Evolutionary conservation across 2,329 filamentous ascomycete genomes (phyloP), one percentile per base, ranked within the genome.

Genomic region (Verticillium alfalfae): DNA sequence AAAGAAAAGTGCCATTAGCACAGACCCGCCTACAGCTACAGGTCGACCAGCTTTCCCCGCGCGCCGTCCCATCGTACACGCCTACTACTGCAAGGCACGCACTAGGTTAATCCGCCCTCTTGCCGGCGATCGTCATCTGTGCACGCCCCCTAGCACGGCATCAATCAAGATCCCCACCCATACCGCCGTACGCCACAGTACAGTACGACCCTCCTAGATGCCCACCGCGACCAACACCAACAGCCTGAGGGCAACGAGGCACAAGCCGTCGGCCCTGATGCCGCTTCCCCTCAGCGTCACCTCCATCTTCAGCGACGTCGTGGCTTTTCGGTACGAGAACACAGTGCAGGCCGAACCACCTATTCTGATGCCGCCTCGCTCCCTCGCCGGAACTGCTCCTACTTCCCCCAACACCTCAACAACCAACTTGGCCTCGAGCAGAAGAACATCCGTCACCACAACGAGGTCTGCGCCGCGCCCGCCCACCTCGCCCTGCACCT

Each of bases 311-410:
- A 76, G 79, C 63, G 80, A 82, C 68, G 82, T 87, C 67, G 78
- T 87, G 62, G 80, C 80, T 57, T 69, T 88, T 61, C 82, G 84
- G 62, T 88, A 88, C 75, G 86, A 88, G 69, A 81, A 87, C 72
- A 85, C 83, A 39, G 75, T 81, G 58, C 79, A 83, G 67, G 82
- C 82, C 57, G 81, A 84, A 71, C 82, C 82, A 63, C 86, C 85
- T 39, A 83, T 86, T 65, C 80, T 81, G 56, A 72, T 85, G 62
- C 72, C 79, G 57, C 78, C 80, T 64, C 75, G 76, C 68, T 67
- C 58, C 67, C 66, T 67, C 6, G 4, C 36, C 60, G 45, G 7
- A 18, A 22, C 45, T 22, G 18, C n/a, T 4, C 45, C 45, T 18
- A 52, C 45, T n/a, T 52, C 73, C 64, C 62, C 64, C 65, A 66